Conservation (phyloP, 2,329 filamentous ascomycete genomes). For the Stachybotrys chartarum region DNA sequence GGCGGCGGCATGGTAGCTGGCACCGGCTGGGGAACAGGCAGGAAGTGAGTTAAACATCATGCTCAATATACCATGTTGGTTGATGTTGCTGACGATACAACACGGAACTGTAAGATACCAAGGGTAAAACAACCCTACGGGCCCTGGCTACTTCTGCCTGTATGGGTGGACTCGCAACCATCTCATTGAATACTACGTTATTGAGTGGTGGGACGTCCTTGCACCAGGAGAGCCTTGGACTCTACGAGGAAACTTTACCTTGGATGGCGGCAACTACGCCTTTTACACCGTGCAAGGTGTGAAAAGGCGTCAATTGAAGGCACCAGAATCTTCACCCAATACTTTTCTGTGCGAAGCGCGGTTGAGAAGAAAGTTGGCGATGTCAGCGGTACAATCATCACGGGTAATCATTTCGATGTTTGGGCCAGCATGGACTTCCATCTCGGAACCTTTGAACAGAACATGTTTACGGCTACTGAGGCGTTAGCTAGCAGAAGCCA, state of each 20-base stretch:
- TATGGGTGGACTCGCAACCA: background rate
- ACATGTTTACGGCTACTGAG: background rate
- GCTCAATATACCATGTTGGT: background rate
- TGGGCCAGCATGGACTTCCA: background rate
- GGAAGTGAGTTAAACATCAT: background rate
- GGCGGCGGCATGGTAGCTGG: constrained; percentile 1
- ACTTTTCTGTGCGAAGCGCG: background rate
- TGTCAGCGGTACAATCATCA: background rate
- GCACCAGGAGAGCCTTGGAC: background rate
- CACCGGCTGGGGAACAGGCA: background rate
- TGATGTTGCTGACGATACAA: background rate
- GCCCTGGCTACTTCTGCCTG: background rate
- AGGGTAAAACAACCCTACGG: background rate
- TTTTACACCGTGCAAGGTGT: background rate
- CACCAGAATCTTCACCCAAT: background rate
- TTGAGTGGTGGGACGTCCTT: constrained; percentile 1
- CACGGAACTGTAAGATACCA: background rate
- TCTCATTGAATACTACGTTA: background rate
- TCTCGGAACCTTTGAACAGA: background rate
- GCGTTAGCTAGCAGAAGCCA: background rate
- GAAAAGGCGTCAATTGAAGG: constrained; percentile 1
- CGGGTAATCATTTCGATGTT: background rate
- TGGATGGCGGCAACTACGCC: background rate
- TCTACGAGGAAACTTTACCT: background rate
- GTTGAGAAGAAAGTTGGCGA: background rate